phyloP scores from a whole-genome alignment of 768 basidiomycete genomes.

The Erythrobasidium yunnanense region DNA sequence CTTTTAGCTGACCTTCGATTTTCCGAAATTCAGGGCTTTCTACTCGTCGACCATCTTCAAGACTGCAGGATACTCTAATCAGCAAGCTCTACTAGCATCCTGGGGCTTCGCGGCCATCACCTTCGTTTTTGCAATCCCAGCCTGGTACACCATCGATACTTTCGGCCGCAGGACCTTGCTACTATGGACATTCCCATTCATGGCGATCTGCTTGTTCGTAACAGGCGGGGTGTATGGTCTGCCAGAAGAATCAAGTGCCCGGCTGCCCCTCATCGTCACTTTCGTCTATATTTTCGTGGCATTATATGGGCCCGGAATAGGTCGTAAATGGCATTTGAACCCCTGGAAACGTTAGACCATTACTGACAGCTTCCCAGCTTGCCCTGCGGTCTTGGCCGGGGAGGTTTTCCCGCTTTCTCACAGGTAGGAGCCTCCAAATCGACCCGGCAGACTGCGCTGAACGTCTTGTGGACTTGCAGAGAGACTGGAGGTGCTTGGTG shows the following conservation, averaged over 20 bases:
- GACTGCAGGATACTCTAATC: slow-evolving; percentile 4
- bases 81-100: slow-evolving; percentile 24
- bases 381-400: not conserved
- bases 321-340: not conserved
- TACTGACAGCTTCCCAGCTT: not conserved
- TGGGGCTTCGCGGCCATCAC: slow-evolving; percentile 24
- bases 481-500: slow-evolving; percentile 22
- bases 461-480: not conserved
- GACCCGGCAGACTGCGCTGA: not conserved
- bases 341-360: not conserved
- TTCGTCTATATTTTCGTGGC: slow-evolving; percentile 46
- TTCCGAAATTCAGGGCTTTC: slow-evolving; percentile 21
- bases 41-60: slow-evolving; percentile 34
- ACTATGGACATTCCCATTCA: slow-evolving; percentile 64
- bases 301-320: slow-evolving; percentile 24
- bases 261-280: slow-evolving; percentile 41
- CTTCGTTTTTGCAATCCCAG: slow-evolving; percentile 46
- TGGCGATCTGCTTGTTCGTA: slow-evolving; percentile 47
- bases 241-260: slow-evolving; percentile 44
- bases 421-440: not conserved
- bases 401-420: slow-evolving; percentile 27
- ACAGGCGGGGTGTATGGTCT: slow-evolving; percentile 48
- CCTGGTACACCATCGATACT: slow-evolving; percentile 48
- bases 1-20: not conserved
- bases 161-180: slow-evolving; percentile 68